Conservation (phyloP, 1,284 basidiomycete species). For the Rugosomyces carneus region DNA sequence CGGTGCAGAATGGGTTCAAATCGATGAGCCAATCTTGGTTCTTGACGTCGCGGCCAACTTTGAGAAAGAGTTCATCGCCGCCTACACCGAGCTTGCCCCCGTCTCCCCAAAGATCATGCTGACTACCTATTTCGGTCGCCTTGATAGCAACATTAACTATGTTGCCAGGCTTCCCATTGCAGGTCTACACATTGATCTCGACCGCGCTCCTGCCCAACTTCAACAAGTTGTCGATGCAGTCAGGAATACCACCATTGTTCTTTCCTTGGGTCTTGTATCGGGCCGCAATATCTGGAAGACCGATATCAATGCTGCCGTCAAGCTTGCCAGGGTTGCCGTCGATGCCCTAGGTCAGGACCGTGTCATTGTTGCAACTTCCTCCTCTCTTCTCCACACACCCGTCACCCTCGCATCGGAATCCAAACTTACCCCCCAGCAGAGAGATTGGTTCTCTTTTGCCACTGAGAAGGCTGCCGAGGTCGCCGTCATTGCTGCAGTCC, state of each 20-base stretch:
- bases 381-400: slow-evolving; percentile 97
- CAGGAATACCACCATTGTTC: slow-evolving; percentile 74
- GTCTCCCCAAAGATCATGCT: slow-evolving; percentile 90
- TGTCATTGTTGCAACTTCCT: slow-evolving; percentile 93
- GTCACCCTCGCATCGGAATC: slow-evolving; percentile 93
- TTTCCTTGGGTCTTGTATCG: slow-evolving; percentile 96
- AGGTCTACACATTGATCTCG: slow-evolving; percentile 95
- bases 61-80: slow-evolving; percentile 76
- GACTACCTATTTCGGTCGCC: slow-evolving; percentile 95
- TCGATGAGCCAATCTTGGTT: slow-evolving; percentile 97
- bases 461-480: slow-evolving; percentile 96
- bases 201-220: slow-evolving; percentile 90
- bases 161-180: slow-evolving; percentile 91
- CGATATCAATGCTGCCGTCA: slow-evolving; percentile 84
- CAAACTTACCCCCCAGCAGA: slow-evolving; percentile 86
- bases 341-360: slow-evolving; percentile 79
- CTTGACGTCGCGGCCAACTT: slow-evolving; percentile 81
- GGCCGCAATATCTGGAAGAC: slow-evolving; percentile 99
- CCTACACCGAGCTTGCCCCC: slow-evolving; percentile 80
- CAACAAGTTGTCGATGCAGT: slow-evolving; percentile 80
- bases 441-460: slow-evolving; percentile 99
- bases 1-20: slow-evolving; percentile 92
- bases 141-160: slow-evolving; percentile 89
- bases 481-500: slow-evolving; percentile 76
- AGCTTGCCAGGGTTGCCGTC: slow-evolving; percentile 82